These are phyloP conservation scores for Magnusiomyces suaveolens DNA, from an alignment of 1,139 yeast genomes.

Conservation along the genomic window DNA sequence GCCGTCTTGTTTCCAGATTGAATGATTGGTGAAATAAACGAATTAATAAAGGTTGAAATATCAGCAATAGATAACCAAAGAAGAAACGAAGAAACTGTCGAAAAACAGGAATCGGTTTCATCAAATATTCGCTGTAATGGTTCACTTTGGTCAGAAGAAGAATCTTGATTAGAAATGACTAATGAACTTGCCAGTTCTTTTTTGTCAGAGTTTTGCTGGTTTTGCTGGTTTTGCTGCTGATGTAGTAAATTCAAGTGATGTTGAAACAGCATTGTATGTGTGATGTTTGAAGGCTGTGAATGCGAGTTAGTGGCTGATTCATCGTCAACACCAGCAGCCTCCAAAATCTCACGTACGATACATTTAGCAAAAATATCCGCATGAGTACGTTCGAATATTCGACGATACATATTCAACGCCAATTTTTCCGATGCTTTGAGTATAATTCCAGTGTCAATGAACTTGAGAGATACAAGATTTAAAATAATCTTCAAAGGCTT, in stretches of 20 bases:
- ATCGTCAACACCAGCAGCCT: conserved; percentile 6
- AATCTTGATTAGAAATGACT: conserved; percentile 3
- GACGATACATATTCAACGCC: conserved; percentile 21
- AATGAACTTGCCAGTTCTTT: conserved; percentile 2
- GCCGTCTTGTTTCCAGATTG: conserved; percentile 16
- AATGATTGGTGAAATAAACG: conserved; percentile 20
- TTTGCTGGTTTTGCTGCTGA: background rate
- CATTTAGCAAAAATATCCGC: conserved; percentile 20
- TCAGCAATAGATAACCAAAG: conserved; percentile 16
- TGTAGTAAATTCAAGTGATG: background rate
- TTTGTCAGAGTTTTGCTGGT: too few relatives aligned
- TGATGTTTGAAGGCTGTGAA: background rate
- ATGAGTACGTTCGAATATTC: conserved; percentile 19
- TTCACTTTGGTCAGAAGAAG: background rate
- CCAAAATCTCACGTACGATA: conserved; percentile 20
- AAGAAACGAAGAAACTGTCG: conserved; percentile 12
- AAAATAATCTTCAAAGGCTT: background rate
- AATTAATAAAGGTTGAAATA: conserved; percentile 14
- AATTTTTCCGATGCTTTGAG: conserved; percentile 21
- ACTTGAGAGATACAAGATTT: background rate
- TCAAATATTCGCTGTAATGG: conserved; percentile 2
- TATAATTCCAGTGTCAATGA: conserved; percentile 6
- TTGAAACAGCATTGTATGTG: background rate
- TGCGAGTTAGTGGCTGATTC: background rate
- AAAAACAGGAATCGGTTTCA: conserved; percentile 4